Evolutionary conservation across 108 stramenopile species (phyloP).

Genomic region (Mediolabrus comicus): DNA sequence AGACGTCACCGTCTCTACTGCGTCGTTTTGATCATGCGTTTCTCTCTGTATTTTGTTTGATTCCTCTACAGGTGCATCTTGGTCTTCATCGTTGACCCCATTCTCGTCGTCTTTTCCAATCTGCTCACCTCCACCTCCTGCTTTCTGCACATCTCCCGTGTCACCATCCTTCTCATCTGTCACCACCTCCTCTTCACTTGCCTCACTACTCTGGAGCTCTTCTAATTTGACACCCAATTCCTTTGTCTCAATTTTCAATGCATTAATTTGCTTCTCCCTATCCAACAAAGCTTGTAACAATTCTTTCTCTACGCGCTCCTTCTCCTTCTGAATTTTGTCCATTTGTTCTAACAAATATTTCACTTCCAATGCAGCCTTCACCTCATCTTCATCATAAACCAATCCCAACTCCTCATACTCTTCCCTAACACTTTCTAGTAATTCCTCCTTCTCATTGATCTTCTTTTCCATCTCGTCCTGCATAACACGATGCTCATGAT

Average conservation of each 20-base stretch:
- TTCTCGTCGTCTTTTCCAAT: background rate
- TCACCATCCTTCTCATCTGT: background rate
- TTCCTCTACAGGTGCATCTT: background rate
- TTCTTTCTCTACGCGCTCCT: slow-evolving; percentile 55
- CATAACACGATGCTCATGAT: slow-evolving; percentile 52
- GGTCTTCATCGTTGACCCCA: background rate
- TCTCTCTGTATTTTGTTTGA: background rate
- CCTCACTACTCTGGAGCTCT: slow-evolving; percentile 21
- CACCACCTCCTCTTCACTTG: slow-evolving; percentile 9
- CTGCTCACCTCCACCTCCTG: background rate
- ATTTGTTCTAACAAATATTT: slow-evolving; percentile 52
- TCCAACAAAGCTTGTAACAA: slow-evolving; percentile 60
- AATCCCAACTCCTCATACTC: slow-evolving; percentile 50
- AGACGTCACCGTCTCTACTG: background rate
- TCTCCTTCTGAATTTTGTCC: slow-evolving; percentile 47
- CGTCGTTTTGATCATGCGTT: background rate
- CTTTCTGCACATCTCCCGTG: background rate
- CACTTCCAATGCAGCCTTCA: slow-evolving; percentile 39
- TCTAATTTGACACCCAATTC: slow-evolving; percentile 37
- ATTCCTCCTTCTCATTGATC: slow-evolving; percentile 48
- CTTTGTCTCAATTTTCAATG: slow-evolving; percentile 42
- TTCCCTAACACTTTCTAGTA: slow-evolving; percentile 42
- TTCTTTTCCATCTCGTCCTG: slow-evolving; percentile 58
- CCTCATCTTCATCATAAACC: slow-evolving; percentile 44
- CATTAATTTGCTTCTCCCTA: slow-evolving; percentile 53